These are phyloP conservation scores for Globisporangium cylindrosporum DNA, from an alignment of 352 stramenopile species.

Conservation along the genomic window DNA sequence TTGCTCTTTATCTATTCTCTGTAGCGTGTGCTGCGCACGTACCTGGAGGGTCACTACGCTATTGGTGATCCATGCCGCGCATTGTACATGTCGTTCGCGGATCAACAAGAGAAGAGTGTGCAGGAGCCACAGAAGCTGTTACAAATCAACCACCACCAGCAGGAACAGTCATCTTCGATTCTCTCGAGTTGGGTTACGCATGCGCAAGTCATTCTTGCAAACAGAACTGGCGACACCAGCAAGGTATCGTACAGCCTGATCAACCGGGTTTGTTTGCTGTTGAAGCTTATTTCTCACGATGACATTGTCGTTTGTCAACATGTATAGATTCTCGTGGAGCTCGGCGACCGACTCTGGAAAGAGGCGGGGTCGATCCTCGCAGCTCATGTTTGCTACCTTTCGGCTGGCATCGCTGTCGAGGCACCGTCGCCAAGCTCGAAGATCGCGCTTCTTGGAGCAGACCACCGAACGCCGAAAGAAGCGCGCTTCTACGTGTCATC, in stretches of 20 bases:
- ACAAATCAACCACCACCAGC: slow-evolving; percentile 28
- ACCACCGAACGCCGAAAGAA: slow-evolving; percentile 67
- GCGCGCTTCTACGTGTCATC: slow-evolving; percentile 84
- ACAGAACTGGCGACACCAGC: slow-evolving; percentile 78
- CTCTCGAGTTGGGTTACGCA: slow-evolving; percentile 75
- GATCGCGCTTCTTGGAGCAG: slow-evolving; percentile 76
- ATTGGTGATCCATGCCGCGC: slow-evolving; percentile 72
- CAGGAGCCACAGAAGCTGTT: slow-evolving; percentile 79
- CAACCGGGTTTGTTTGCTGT: neutral
- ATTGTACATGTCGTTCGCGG: slow-evolving; percentile 77
- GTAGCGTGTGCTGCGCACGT: slow-evolving; percentile 66
- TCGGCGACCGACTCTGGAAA: slow-evolving; percentile 81
- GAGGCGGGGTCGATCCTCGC: slow-evolving; percentile 62
- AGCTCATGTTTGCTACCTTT: slow-evolving; percentile 80
- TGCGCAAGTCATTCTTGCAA: slow-evolving; percentile 78
- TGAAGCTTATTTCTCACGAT: neutral
- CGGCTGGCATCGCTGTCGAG: slow-evolving; percentile 67
- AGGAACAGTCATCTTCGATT: slow-evolving; percentile 39
- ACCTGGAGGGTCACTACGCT: slow-evolving; percentile 76
- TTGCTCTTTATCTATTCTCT: slow-evolving; percentile 4
- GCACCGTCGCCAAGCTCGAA: slow-evolving; percentile 73
- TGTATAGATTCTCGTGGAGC: slow-evolving; percentile 63
- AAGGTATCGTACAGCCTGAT: slow-evolving; percentile 27
- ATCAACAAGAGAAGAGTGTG: slow-evolving; percentile 83
- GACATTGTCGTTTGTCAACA: neutral